Percentiles rank a stretch among this genome's conserved stretches.
phyloP scores from a whole-genome alignment of 331 rosid genomes.

The Malus hybrid region DNA sequence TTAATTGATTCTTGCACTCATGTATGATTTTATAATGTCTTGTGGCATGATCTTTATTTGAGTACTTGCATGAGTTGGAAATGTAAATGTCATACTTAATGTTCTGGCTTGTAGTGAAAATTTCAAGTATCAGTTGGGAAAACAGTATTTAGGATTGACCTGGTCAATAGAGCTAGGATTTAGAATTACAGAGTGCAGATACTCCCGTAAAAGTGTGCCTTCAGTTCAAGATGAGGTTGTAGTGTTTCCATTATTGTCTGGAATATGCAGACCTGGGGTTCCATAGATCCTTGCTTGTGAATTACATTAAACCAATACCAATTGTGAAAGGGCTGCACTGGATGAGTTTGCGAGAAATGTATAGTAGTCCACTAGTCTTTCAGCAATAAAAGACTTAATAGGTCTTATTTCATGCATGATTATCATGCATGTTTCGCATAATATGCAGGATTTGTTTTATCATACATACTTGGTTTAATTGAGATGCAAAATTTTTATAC shows the following conservation, averaged over 20 bases:
- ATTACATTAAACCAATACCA: neutral
- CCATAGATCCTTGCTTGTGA: neutral
- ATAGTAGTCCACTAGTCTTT: neutral
- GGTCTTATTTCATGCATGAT: neutral
- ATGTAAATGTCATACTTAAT: no score
- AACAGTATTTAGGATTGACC: no score
- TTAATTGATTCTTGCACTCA: neutral
- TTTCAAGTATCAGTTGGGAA: no score
- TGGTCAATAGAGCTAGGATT: no score
- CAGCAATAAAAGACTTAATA: neutral
- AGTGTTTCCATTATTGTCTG: no score
- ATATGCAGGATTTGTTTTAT: neutral
- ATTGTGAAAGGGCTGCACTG: neutral
- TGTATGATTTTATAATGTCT: neutral
- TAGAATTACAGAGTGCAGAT: no score
- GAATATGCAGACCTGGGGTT: neutral
- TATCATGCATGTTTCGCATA: neutral
- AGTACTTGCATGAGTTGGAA: no score
- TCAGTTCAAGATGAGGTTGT: no score
- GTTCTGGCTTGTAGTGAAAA: no score
- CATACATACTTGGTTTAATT: neutral
- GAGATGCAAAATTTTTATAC: conserved; percentile 16
- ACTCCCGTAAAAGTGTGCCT: no score
- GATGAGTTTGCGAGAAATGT: neutral
- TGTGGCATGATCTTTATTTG: neutral